Evolutionary conservation across 192 early-diverging fungal genomes (phyloP).

Genomic region (Pilobolus umbonatus): DNA sequence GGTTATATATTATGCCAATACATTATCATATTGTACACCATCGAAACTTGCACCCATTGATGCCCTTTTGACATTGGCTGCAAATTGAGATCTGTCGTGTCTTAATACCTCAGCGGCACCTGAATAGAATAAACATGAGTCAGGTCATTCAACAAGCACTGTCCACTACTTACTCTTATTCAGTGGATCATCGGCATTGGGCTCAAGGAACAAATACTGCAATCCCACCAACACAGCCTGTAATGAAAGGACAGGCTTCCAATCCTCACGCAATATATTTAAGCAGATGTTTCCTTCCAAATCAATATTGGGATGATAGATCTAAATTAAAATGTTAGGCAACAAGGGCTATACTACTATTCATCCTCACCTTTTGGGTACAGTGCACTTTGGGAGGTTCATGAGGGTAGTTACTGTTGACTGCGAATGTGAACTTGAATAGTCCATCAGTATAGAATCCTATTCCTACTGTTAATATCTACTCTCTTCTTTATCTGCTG

Average conservation of each 20-base stretch:
- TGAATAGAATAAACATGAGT: slow-evolving; percentile 10
- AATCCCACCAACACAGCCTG: slow-evolving; percentile 87
- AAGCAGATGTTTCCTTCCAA: slow-evolving; percentile 94
- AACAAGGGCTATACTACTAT: neutral
- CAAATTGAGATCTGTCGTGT: slow-evolving; percentile 65
- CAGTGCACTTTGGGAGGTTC: slow-evolving; percentile 92
- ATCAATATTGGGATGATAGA: slow-evolving; percentile 99
- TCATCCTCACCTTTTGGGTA: slow-evolving; percentile 66
- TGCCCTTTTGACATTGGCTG: slow-evolving; percentile 65
- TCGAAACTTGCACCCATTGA: slow-evolving; percentile 75
- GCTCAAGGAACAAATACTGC: slow-evolving; percentile 88
- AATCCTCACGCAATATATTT: slow-evolving; percentile 96
- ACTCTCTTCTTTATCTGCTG: neutral
- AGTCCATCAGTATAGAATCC: slow-evolving; percentile 82
- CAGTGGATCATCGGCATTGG: slow-evolving; percentile 95
- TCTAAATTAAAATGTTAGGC: slow-evolving; percentile 34
- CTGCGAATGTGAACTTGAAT: slow-evolving; percentile 78
- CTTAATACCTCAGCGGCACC: slow-evolving; percentile 84
- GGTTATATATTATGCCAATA: slow-evolving; percentile 33
- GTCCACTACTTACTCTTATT: slow-evolving; percentile 78
- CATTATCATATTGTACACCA: slow-evolving; percentile 66
- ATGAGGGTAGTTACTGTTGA: slow-evolving; percentile 90
- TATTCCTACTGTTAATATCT: slow-evolving; percentile 6
- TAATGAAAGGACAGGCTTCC: slow-evolving; percentile 97
- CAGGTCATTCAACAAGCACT: neutral